phyloP scores from a whole-genome alignment of 371 early-diverging fungal species.

The Mucor velutinosus region DNA sequence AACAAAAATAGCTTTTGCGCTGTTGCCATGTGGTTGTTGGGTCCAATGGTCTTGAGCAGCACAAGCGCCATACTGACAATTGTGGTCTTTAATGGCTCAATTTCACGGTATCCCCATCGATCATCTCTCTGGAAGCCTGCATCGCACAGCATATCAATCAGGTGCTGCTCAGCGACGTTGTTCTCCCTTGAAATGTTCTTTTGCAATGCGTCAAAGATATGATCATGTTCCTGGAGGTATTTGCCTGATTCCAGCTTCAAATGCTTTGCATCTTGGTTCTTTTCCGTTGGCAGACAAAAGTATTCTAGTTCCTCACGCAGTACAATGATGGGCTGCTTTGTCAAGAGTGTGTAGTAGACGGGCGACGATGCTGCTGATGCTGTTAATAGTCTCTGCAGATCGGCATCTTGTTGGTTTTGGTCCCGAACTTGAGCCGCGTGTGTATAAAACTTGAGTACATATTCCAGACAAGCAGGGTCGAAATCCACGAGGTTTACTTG shows the following conservation, averaged over 20 bases:
- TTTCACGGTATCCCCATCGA: constrained; percentile 77
- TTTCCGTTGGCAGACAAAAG: constrained; percentile 54
- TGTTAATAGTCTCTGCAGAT: constrained; percentile 17
- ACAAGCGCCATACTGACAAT: constrained; percentile 75
- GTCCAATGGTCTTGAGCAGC: constrained; percentile 72
- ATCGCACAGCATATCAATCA: constrained; percentile 87
- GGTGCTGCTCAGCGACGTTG: constrained; percentile 79
- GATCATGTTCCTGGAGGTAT: constrained; percentile 63
- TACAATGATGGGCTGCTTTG: constrained; percentile 73
- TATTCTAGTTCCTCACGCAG: constrained; percentile 68
- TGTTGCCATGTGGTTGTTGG: constrained; percentile 74
- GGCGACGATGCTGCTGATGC: constrained; percentile 38
- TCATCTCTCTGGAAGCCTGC: constrained; percentile 78
- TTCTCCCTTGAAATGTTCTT: constrained; percentile 73
- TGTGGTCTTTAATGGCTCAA: constrained; percentile 70
- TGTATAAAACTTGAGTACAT: constrained; percentile 59
- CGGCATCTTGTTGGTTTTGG: constrained; percentile 24
- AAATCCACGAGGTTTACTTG: constrained; percentile 67
- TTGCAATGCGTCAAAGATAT: constrained; percentile 79
- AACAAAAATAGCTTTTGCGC: constrained; percentile 82
- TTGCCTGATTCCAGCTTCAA: constrained; percentile 68
- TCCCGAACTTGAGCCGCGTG: constrained; percentile 33
- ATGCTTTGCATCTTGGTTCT: constrained; percentile 32
- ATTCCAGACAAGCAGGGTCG: constrained; percentile 66
- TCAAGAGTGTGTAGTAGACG: constrained; percentile 59